Evolutionary conservation across 2,329 filamentous ascomycete species (phyloP).

Genomic region (Sporothrix sp.): DNA sequence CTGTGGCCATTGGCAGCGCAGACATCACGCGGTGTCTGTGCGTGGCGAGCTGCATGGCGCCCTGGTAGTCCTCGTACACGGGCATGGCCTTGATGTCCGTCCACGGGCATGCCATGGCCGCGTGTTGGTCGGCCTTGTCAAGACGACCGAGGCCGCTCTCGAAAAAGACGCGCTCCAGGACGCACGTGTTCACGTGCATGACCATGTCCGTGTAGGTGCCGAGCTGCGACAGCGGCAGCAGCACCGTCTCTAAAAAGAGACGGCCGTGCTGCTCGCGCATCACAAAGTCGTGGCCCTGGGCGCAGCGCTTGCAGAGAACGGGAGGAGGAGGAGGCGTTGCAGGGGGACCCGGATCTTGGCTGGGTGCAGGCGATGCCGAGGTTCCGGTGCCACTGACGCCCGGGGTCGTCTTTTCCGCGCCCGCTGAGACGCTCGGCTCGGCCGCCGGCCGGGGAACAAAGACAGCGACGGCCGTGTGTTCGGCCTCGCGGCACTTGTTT

Average conservation of each 20-base stretch:
- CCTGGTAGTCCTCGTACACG: slow-evolving; percentile 14
- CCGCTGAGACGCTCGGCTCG: too few species aligned
- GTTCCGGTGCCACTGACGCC: too few species aligned
- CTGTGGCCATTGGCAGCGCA: slow-evolving; percentile 2
- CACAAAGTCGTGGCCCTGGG: slow-evolving; percentile 5
- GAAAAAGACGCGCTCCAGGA: slow-evolving; percentile 10
- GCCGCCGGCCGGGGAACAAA: too few species aligned
- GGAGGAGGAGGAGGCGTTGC: too few species aligned
- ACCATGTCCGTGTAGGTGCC: slow-evolving; percentile 11
- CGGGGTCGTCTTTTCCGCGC: too few species aligned
- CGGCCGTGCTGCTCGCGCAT: slow-evolving; percentile 16
- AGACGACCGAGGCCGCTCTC: slow-evolving; percentile 7
- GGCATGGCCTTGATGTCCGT: slow-evolving; percentile 8
- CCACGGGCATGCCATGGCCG: neutral
- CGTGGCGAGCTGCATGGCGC: slow-evolving; percentile 6
- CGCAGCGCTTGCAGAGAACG: neutral
- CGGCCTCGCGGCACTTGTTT: slow-evolving; percentile 5
- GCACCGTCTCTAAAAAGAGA: slow-evolving; percentile 15
- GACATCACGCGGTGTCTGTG: slow-evolving; percentile 8
- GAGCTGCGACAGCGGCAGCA: slow-evolving; percentile 11
- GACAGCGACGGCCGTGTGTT: neutral
- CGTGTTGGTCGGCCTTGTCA: neutral
- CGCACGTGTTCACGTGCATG: slow-evolving; percentile 11
- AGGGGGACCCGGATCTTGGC: too few species aligned
- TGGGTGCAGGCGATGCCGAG: too few species aligned